Evolutionary conservation across 164 flowering plant species (phyloP).

Genomic region (Aristolochia contorta): DNA sequence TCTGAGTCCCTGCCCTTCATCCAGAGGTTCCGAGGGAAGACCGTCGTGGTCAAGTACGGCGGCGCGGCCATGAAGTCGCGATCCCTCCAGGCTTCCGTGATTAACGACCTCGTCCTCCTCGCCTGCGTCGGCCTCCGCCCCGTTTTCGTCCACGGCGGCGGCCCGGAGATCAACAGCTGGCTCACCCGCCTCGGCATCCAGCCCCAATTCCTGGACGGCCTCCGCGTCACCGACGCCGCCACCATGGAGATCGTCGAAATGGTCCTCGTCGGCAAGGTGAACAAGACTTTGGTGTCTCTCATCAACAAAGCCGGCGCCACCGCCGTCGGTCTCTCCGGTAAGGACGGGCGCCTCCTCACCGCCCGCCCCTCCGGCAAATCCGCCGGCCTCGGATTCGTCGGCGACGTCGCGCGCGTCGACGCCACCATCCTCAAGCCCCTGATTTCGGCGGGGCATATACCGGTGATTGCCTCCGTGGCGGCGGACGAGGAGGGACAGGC

Average conservation of each 20-base stretch:
- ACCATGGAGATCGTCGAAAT: constrained; percentile 92
- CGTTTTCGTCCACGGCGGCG: constrained; percentile 88
- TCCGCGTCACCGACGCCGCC: constrained; percentile 73
- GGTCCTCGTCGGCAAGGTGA: constrained; percentile 86
- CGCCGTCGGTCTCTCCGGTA: constrained; percentile 77
- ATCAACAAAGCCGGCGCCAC: constrained; percentile 82
- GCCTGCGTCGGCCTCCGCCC: constrained; percentile 85
- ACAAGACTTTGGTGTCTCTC: constrained; percentile 64
- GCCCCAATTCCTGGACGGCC: constrained; percentile 66
- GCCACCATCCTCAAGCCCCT: constrained; percentile 49
- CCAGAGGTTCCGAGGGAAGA: constrained; percentile 86
- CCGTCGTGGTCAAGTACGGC: constrained; percentile 85
- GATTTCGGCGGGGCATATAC: constrained; percentile 44
- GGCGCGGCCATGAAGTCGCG: constrained; percentile 92
- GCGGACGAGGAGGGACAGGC: constrained; percentile 69
- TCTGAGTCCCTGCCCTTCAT: constrained; percentile 88
- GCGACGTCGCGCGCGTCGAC: constrained; percentile 73
- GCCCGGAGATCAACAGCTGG: constrained; percentile 77
- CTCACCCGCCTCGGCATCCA: constrained; percentile 39
- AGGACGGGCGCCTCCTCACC: no score
- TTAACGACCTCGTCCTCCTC: constrained; percentile 80
- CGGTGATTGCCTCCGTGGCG: constrained; percentile 87
- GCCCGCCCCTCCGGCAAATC: no score
- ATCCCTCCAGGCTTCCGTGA: constrained; percentile 61
- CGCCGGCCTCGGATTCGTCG: constrained; percentile 53